Conservation (phyloP, 768 basidiomycete species). For the Tricholoma saponaceum region DNA sequence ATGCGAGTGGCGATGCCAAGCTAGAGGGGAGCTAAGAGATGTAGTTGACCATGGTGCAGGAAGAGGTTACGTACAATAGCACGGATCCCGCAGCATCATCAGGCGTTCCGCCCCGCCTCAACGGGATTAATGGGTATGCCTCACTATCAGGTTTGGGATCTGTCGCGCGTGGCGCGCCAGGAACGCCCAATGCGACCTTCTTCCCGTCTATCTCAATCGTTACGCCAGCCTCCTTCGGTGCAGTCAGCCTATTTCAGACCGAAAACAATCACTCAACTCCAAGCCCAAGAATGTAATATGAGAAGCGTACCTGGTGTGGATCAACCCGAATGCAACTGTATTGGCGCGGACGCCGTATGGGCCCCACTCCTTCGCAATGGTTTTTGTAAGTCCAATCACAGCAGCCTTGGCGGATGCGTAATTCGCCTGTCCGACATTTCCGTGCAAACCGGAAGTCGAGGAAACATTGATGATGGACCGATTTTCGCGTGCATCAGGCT, state of each 20-base stretch:
- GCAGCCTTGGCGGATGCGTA: conserved; percentile 80
- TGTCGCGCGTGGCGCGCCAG: conserved; percentile 42
- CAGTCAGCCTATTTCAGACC: conserved; percentile 52
- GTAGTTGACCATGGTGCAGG: conserved; percentile 3
- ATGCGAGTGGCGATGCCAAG: conserved; percentile 73
- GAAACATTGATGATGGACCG: conserved; percentile 81
- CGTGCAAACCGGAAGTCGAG: conserved; percentile 78
- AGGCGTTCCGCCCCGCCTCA: conserved; percentile 59
- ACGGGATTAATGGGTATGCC: conserved; percentile 48
- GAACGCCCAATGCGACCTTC: conserved; percentile 80
- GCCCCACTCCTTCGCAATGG: conserved; percentile 87
- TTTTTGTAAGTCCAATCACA: conserved; percentile 78
- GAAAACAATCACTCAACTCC: neutral
- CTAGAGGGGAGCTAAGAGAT: conserved; percentile 28
- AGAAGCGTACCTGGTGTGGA: conserved; percentile 61
- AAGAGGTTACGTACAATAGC: conserved; percentile 61
- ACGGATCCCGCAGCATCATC: conserved; percentile 77
- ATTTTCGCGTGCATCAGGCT: conserved; percentile 58
- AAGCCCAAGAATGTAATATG: neutral
- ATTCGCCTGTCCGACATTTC: conserved; percentile 83
- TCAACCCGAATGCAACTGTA: conserved; percentile 72
- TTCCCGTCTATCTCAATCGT: conserved; percentile 79
- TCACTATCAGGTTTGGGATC: conserved; percentile 25
- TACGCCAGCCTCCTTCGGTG: conserved; percentile 72
- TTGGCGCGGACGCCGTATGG: conserved; percentile 78